Conservation (phyloP, 1,284 basidiomycete species). For the Bjerkandera adusta region DNA sequence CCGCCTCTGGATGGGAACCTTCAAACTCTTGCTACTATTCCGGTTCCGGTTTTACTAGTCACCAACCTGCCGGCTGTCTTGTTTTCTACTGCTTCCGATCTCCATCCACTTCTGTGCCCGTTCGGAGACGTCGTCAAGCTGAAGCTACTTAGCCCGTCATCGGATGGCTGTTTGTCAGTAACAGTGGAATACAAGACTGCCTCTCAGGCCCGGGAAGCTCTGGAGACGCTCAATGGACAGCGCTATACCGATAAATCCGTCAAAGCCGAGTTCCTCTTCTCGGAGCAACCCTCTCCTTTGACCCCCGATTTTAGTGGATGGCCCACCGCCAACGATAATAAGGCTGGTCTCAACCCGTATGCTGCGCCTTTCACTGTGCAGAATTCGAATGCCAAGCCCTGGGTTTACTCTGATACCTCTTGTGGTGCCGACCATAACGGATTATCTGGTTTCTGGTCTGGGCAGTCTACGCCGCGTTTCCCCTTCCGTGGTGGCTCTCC, state of each 20-base stretch:
- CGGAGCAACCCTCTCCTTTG: conserved; percentile 14
- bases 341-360: conserved; percentile 30
- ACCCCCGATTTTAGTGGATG: conserved; percentile 15
- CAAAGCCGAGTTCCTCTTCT: conserved; percentile 43
- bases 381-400: conserved; percentile 16
- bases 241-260: conserved; percentile 52
- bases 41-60: conserved; percentile 46
- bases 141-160: conserved; percentile 34
- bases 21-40: conserved; percentile 7
- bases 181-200: conserved; percentile 59
- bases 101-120: conserved; percentile 70
- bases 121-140: conserved; percentile 67
- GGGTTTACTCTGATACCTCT: no score
- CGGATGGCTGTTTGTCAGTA: conserved; percentile 45
- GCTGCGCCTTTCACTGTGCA: conserved; percentile 33
- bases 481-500: not conserved
- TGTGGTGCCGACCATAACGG: not conserved
- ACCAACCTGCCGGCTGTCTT: conserved; percentile 63
- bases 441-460: conserved; percentile 3
- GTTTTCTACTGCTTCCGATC: conserved; percentile 62
- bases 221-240: conserved; percentile 56
- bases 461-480: not conserved
- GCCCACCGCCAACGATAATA: conserved; percentile 19
- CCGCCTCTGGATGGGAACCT: conserved; percentile 17
- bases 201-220: conserved; percentile 59